These are phyloP conservation scores for Vigna mungo DNA, from an alignment of 306 rosid genomes.

Conservation along the genomic window DNA sequence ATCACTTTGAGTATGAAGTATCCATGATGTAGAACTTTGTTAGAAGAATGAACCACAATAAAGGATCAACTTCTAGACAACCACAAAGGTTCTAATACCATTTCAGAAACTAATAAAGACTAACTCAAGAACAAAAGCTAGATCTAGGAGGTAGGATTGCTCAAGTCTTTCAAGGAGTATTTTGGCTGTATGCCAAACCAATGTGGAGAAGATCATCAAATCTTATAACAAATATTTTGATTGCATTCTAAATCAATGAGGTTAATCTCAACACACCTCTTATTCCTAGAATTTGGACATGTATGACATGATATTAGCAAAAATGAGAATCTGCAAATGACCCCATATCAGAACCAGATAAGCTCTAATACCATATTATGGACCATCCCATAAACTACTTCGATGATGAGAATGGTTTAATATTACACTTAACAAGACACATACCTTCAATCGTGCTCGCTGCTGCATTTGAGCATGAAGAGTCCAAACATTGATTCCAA, in stretches of 20 bases:
- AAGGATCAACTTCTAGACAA: background rate
- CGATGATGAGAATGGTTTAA: background rate
- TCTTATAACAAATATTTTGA: background rate
- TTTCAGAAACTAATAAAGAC: background rate
- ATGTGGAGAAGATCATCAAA: background rate
- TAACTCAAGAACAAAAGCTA: background rate
- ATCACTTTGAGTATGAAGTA: too few relatives aligned
- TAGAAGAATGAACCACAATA: background rate
- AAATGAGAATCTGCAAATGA: background rate
- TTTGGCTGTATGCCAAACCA: background rate
- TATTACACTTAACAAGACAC: slow-evolving; percentile 26
- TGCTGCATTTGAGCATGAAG: slow-evolving; percentile 97
- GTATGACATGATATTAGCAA: background rate
- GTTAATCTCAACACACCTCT: background rate
- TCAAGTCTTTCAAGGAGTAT: background rate
- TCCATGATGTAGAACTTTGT: background rate
- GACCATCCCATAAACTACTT: background rate
- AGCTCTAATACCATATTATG: background rate
- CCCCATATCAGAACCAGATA: background rate
- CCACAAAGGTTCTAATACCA: background rate
- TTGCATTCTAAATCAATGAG: background rate
- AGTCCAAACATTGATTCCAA: slow-evolving; percentile 74
- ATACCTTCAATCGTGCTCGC: slow-evolving; percentile 88
- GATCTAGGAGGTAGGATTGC: background rate
- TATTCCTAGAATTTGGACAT: background rate